Evolutionary conservation across 345 rosid genomes (phyloP), one percentile per base, ranked within the genome.

Genomic region (Erysimum cheiranthoides): DNA sequence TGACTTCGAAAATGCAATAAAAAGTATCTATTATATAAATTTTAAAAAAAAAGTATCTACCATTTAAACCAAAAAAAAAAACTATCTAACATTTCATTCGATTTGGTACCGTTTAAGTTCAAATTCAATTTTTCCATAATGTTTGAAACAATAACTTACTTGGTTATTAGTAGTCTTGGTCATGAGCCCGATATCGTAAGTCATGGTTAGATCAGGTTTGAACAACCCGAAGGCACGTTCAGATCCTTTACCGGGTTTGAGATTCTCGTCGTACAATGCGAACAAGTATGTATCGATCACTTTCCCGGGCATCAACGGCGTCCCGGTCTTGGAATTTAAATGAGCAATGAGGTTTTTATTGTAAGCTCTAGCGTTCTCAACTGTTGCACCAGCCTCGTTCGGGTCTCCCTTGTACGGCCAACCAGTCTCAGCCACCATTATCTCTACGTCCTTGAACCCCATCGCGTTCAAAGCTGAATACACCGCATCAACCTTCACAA

Each of bases 361-460:
- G 76, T 90, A 95, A 40, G 92, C 97, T 75, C 78, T 87, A 0
- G 99, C 99, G 28, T 90, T 89, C 75, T 95, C 97, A n/a, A 86
- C 6, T 45, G 88, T 89, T 5, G 93, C 77, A 0, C 89, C 97
- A 1, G 82, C 90, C 80, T 95, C 96, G 11, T 84, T 60, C 50
- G 43, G 69, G 71, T 92, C 99, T 46, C 99, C 99, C 62, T 85
- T 88, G 80, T 90, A 95, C 4, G 99, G 94, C 99, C 99, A 95
- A 1, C 99, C 99, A 4, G 97, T 95, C 84, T 95, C 98, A 6
- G 97, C 97, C 8, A 95, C 97, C 73, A 87, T 76, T 28, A 95
- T 95, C 74, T 95, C 97, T 43, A 95, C 93, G 67, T 84, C 71
- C 70, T 87, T 87, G 64, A 83, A 92, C 6, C 93, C 97, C 81